Evolutionary conservation across 1,284 basidiomycete genomes (phyloP), one percentile per base, ranked within the genome.

Genomic region (Ceratobasidium sp.): DNA sequence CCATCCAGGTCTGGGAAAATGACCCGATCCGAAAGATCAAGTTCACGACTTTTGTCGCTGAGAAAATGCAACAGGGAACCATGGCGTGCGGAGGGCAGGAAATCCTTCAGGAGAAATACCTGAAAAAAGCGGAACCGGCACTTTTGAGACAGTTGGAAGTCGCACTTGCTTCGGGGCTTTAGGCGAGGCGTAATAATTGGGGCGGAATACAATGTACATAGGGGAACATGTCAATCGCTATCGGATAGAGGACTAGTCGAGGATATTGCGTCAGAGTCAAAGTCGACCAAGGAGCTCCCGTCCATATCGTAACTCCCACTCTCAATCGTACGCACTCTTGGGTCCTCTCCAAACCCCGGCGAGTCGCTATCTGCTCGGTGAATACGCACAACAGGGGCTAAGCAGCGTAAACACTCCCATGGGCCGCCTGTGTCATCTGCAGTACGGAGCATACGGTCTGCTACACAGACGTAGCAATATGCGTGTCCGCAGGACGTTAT

Each of bases 381-480:
- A 4, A 87, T 88, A 69, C 83, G 83, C 67, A 81, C 83, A 14
- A 93, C 89, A 1, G 80, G 80, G 73, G 87, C 85, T 6, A 85
- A 85, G 79, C 95, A 97, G 55, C 94, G 84, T 72, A 96, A 80
- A 80, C 95, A 97, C 75, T 88, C 87, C 95, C 95, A 96, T 18
- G 85, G 86, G 26, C 78, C 78, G 14, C 86, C 85, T 43, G 84
- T 82, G 21, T 84, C 87, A 58, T 91, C 91, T 72, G 87, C 87
- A 0, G 86, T 85, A 41, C 87, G 89, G 77, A 93, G 85, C 83
- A 97, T 88, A 73, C 89, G 88, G 77, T 93, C 91, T 13, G 92
- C 87, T 38, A 96, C 84, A 80, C 95, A 97, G 77, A 91, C 89
- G 80, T 96, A 97, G 81, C 95, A 96, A 82, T 94, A 97, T 11